Conservation (phyloP, 352 stramenopile species). For the Blastocystis sp. region DNA sequence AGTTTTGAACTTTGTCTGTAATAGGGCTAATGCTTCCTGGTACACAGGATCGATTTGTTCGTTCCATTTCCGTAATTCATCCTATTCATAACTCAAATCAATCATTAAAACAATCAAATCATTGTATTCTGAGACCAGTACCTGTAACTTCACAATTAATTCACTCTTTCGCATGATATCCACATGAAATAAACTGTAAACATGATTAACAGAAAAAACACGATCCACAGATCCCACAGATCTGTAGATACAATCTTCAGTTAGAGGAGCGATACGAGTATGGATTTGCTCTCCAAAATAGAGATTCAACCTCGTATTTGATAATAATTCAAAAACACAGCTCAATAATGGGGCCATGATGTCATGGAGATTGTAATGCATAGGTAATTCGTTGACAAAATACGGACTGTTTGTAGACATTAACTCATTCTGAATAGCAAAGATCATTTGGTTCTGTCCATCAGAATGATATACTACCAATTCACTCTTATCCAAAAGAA, state of each 20-base stretch:
- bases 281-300: constrained; percentile 51
- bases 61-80: neutral
- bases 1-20: neutral
- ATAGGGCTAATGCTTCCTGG: neutral
- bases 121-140: neutral
- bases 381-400: constrained; percentile 28
- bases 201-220: neutral
- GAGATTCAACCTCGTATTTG: neutral
- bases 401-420: constrained; percentile 12
- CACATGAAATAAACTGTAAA: constrained; percentile 27
- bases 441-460: constrained; percentile 1
- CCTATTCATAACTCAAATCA: neutral
- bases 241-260: constrained; percentile 16
- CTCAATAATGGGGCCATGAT: constrained; percentile 23
- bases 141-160: neutral
- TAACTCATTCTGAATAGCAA: constrained; percentile 40
- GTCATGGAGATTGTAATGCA: constrained; percentile 46
- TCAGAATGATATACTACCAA: constrained; percentile 1
- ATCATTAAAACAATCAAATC: neutral
- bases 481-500: constrained; percentile 28
- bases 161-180: neutral
- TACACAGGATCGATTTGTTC: neutral
- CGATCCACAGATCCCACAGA: constrained; percentile 3
- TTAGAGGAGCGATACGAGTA: neutral
- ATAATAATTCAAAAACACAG: constrained; percentile 36